Evolutionary conservation across 2,329 filamentous ascomycete species (phyloP).

Genomic region (Plenodomus lindquistii): DNA sequence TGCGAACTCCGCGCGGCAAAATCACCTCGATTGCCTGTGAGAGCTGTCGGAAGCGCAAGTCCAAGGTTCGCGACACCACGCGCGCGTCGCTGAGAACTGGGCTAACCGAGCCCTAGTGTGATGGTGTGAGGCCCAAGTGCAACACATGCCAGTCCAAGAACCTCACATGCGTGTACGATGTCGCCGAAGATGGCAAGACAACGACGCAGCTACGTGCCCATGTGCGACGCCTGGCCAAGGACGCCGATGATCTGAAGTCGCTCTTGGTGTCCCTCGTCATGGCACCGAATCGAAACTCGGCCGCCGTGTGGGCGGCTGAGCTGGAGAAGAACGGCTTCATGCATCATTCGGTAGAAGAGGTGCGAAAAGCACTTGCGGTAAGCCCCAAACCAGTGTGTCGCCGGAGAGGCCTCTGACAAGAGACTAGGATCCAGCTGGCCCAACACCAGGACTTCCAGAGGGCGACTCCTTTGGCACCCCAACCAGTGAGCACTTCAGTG

Average conservation of each 20-base stretch:
- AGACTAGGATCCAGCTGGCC: slow-evolving; percentile 27
- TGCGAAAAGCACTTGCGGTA: slow-evolving; percentile 43
- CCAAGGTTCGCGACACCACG: slow-evolving; percentile 31
- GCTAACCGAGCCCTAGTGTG: slow-evolving; percentile 34
- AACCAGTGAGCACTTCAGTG: slow-evolving; percentile 30
- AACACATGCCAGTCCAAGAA: slow-evolving; percentile 46
- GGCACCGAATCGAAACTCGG: slow-evolving; percentile 39
- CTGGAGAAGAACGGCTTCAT: slow-evolving; percentile 45
- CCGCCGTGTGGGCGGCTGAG: slow-evolving; percentile 42
- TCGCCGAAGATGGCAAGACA: slow-evolving; percentile 45
- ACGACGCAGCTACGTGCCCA: slow-evolving; percentile 44
- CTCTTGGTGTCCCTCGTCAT: slow-evolving; percentile 40
- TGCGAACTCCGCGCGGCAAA: slow-evolving; percentile 43
- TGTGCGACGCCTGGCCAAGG: slow-evolving; percentile 42
- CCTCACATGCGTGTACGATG: slow-evolving; percentile 43
- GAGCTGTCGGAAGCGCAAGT: slow-evolving; percentile 45
- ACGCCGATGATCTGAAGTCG: slow-evolving; percentile 46
- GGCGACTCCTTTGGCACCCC: slow-evolving; percentile 33
- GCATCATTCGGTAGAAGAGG: slow-evolving; percentile 43
- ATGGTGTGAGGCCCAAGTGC: slow-evolving; percentile 44
- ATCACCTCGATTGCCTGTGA: slow-evolving; percentile 47
- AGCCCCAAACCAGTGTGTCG: neutral
- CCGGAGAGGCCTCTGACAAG: slow-evolving; percentile 13
- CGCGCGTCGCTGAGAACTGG: neutral
- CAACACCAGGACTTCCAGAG: slow-evolving; percentile 22